Percentiles rank a stretch among this genome's conserved stretches.
phyloP scores from a whole-genome alignment of 169 alveolate species.

The Plasmodium malariae region DNA sequence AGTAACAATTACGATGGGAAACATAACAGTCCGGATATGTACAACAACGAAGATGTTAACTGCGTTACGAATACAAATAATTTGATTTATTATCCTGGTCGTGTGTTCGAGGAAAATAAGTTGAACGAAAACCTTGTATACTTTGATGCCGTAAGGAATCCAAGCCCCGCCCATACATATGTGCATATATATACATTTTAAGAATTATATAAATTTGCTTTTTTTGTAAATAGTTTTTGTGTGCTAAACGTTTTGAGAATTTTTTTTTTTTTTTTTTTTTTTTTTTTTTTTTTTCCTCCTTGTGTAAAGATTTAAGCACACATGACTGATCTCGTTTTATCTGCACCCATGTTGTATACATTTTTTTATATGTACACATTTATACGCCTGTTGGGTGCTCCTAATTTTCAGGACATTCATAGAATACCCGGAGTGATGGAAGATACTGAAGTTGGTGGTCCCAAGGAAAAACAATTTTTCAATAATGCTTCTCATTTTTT shows the following conservation, averaged over 20 bases:
- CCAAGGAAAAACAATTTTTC: constrained; percentile 45
- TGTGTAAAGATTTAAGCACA: background rate
- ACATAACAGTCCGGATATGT: background rate
- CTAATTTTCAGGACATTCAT: constrained; percentile 12
- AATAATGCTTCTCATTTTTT: constrained; percentile 43
- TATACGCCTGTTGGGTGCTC: background rate
- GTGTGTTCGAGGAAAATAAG: constrained; percentile 24
- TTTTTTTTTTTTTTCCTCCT: background rate
- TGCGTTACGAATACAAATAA: constrained; percentile 9
- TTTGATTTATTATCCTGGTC: constrained; percentile 27
- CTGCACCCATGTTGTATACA: no score
- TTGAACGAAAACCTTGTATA: constrained; percentile 23
- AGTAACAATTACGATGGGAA: background rate
- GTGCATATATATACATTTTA: background rate
- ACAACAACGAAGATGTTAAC: background rate
- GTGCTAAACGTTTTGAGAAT: background rate
- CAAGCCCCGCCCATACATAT: background rate
- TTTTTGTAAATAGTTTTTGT: background rate
- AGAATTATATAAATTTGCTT: background rate
- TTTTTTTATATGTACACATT: no score
- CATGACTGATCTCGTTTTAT: background rate
- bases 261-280: background rate
- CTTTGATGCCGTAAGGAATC: constrained; percentile 35
- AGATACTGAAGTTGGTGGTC: constrained; percentile 33
- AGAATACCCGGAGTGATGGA: constrained; percentile 8